Evolutionary conservation across 495 filamentous ascomycete genomes (phyloP).

Genomic region (Pyrenopolyporus hunteri): DNA sequence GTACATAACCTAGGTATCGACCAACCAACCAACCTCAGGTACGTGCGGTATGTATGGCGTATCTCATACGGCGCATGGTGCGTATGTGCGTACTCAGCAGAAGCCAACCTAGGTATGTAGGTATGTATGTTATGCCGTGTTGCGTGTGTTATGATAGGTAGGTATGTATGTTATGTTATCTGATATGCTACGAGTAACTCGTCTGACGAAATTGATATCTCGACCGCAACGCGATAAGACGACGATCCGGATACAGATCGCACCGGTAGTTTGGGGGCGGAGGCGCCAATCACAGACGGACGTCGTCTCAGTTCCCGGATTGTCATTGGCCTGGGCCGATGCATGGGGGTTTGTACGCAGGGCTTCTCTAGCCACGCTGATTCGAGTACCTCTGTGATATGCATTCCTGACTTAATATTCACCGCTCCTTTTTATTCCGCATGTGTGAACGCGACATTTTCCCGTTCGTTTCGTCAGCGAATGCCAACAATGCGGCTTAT

Average conservation of each 20-base stretch:
- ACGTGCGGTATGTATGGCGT: no score
- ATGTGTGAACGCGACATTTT: not conserved
- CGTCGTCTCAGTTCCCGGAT: not conserved
- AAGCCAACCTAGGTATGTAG: not conserved
- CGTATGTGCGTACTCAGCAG: not conserved
- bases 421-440: not conserved
- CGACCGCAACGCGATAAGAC: not conserved
- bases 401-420: conserved; percentile 1
- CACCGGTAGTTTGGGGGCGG: not conserved
- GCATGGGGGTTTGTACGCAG: not conserved
- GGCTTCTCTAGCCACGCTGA: not conserved
- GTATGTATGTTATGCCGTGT: no score
- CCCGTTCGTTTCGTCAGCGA: not conserved
- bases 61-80: no score
- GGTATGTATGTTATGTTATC: no score
- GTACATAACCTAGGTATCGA: no score
- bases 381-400: no score
- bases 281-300: conserved; percentile 13
- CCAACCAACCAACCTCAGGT: no score
- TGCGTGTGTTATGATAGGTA: no score
- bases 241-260: not conserved
- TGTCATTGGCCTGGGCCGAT: conserved; percentile 14
- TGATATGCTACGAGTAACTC: no score
- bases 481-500: no score
- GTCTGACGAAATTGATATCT: not conserved